These are phyloP conservation scores for Phytophthora cryptogea DNA, from an alignment of 352 stramenopile genomes.

Conservation along the genomic window DNA sequence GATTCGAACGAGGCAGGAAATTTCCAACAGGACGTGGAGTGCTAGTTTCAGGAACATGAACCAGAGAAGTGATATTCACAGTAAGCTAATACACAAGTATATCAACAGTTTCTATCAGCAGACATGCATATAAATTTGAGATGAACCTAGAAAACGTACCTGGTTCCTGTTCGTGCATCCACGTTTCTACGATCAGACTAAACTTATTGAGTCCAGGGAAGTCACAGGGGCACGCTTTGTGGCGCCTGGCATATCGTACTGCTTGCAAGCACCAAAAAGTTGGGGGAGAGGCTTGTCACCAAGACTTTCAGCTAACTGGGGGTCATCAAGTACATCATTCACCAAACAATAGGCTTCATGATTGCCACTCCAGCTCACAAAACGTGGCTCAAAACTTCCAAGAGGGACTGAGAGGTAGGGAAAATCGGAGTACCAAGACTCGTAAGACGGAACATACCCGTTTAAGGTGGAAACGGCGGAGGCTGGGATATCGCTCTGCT, in stretches of 20 bases:
- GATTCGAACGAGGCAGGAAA: conserved; percentile 5
- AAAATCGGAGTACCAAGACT: conserved; percentile 76
- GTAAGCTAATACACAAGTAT: conserved; percentile 4
- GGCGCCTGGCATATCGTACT: conserved; percentile 45
- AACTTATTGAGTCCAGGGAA: conserved; percentile 30
- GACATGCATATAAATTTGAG: too few species aligned
- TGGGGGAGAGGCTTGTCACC: conserved; percentile 47
- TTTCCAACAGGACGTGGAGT: conserved; percentile 16
- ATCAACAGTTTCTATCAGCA: neutral
- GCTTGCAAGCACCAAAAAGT: conserved; percentile 67
- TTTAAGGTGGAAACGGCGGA: conserved; percentile 54
- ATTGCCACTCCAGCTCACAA: conserved; percentile 63
- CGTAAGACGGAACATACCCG: conserved; percentile 64
- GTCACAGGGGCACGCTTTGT: conserved; percentile 19
- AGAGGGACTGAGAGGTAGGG: conserved; percentile 67
- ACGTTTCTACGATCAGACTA: conserved; percentile 14
- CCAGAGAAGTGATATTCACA: neutral
- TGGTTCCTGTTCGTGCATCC: too few species aligned
- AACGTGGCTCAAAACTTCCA: conserved; percentile 52
- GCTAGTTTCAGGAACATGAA: conserved; percentile 2
- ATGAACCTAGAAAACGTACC: too few species aligned
- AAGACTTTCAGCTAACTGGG: conserved; percentile 43
- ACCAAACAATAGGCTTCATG: conserved; percentile 63
- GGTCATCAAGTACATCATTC: conserved; percentile 62
- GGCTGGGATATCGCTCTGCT: conserved; percentile 46